phyloP scores from a whole-genome alignment of 345 rosid species.

The Abelmoschus esculentus region DNA sequence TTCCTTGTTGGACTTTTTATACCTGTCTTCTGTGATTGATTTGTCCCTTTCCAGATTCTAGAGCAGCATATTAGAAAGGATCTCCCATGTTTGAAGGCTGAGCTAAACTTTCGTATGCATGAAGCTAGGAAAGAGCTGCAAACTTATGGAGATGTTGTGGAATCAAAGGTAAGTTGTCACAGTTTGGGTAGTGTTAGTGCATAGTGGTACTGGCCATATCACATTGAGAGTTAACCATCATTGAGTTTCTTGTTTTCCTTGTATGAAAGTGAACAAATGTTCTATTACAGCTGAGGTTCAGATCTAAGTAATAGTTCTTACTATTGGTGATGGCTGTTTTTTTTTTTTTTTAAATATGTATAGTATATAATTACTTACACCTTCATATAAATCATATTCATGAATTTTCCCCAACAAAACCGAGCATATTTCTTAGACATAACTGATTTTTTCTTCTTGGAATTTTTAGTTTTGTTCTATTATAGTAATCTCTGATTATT shows the following conservation, averaged over 20 bases:
- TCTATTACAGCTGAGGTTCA: not conserved
- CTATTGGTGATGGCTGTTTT: not conserved
- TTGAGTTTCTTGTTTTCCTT: not conserved
- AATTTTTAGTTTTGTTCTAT: not conserved
- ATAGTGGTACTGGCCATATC: not conserved
- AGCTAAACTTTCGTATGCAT: slow-evolving; percentile 37
- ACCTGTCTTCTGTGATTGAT: not conserved
- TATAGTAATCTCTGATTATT: not conserved
- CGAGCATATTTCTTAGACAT: not conserved
- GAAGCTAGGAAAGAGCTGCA: slow-evolving; percentile 45
- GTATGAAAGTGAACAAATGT: not conserved
- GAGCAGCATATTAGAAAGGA: slow-evolving; percentile 51
- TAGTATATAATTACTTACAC: not conserved
- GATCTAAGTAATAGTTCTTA: not conserved
- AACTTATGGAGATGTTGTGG: slow-evolving; percentile 44
- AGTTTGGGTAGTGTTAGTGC: not conserved
- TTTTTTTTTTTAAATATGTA: not conserved
- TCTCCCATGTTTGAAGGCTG: slow-evolving; percentile 55
- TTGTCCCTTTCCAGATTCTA: slow-evolving; percentile 37
- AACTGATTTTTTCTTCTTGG: not conserved
- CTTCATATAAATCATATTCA: not conserved
- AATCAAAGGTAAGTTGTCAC: slow-evolving; percentile 39
- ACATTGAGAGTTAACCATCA: not conserved
- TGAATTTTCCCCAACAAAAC: not conserved
- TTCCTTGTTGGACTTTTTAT: not conserved